Evolutionary conservation across 169 alveolate species (phyloP).

Genomic region (Cytauxzoon felis): DNA sequence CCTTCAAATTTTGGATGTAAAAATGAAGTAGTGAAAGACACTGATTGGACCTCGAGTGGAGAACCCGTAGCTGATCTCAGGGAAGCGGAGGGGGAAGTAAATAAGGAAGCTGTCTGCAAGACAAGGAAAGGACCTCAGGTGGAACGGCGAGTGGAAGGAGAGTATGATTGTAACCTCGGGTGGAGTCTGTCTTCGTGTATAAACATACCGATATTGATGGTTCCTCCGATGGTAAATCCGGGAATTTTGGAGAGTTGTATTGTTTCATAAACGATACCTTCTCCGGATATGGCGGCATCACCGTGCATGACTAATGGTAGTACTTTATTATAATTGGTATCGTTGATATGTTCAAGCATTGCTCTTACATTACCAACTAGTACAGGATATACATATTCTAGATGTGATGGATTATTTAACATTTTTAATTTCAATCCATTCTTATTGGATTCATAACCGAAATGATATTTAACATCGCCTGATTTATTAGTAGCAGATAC

Average conservation of each 20-base stretch:
- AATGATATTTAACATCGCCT: conserved; percentile 94
- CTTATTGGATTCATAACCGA: conserved; percentile 82
- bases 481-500: conserved; percentile 70
- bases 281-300: conserved; percentile 93
- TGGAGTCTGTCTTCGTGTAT: conserved; percentile 1
- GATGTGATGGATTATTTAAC: conserved; percentile 90
- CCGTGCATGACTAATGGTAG: conserved; percentile 90
- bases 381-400: conserved; percentile 91
- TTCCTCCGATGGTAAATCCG: conserved; percentile 87
- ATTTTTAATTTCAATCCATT: conserved; percentile 73
- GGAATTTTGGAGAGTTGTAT: conserved; percentile 86
- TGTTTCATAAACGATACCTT: conserved; percentile 93
- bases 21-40: too few relatives aligned
- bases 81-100: too few relatives aligned
- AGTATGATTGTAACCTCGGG: too few relatives aligned
- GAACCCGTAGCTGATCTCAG: too few relatives aligned
- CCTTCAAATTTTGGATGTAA: too few relatives aligned
- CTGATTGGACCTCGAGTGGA: too few relatives aligned
- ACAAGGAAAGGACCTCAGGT: too few relatives aligned
- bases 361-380: conserved; percentile 89
- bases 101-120: too few relatives aligned
- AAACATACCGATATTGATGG: conserved; percentile 72
- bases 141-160: too few relatives aligned
- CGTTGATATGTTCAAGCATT: conserved; percentile 77
- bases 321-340: conserved; percentile 57